Conservation (phyloP, 2,329 filamentous ascomycete species). For the Colletotrichum sp. region DNA sequence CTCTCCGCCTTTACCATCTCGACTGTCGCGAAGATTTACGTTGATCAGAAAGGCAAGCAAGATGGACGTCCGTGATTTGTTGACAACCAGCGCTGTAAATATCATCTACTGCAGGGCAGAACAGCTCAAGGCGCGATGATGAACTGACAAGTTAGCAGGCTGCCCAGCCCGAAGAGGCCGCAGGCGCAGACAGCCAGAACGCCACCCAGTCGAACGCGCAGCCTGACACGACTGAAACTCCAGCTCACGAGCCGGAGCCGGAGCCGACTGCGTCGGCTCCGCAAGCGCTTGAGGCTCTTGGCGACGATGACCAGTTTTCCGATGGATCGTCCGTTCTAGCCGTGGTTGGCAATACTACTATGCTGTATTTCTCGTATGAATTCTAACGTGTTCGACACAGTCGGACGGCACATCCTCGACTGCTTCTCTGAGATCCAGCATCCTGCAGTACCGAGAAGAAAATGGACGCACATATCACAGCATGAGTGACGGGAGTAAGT, state of each 20-base stretch:
- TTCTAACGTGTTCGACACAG: neutral
- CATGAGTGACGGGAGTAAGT: slow-evolving; percentile 27
- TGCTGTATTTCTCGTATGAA: neutral
- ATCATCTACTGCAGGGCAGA: neutral
- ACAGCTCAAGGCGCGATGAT: neutral
- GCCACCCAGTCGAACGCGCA: neutral
- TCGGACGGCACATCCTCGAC: neutral
- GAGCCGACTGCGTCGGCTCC: no score
- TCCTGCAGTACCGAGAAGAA: neutral
- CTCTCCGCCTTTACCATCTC: neutral
- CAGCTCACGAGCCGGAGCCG: neutral
- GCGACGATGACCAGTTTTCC: neutral
- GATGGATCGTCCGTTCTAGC: neutral
- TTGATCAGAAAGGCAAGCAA: neutral
- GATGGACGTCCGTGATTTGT: neutral
- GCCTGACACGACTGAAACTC: neutral
- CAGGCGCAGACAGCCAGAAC: neutral
- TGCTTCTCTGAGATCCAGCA: neutral
- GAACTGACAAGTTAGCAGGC: neutral
- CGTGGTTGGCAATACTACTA: neutral
- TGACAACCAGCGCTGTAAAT: neutral
- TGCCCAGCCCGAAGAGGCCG: neutral
- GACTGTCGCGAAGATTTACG: neutral
- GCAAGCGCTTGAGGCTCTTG: neutral
- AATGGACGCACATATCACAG: neutral